Conservation (phyloP, 1,139 yeast species). For the Diutina rugosa region DNA sequence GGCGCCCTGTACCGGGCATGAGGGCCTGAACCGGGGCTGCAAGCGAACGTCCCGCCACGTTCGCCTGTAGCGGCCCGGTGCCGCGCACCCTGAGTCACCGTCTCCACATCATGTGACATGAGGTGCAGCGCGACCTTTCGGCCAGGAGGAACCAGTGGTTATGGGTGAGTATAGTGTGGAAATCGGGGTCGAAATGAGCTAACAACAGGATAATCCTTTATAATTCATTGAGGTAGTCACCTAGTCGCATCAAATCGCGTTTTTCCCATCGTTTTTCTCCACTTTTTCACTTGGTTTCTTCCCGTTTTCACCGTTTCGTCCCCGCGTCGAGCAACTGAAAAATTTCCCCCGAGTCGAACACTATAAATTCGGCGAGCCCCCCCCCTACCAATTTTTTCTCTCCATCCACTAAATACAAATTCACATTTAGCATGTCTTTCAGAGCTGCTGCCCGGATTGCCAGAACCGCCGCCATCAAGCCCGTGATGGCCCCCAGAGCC, state of each 20-base stretch:
- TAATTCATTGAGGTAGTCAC: too few species aligned
- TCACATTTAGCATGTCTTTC: neutral
- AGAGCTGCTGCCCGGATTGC: slow-evolving; percentile 3
- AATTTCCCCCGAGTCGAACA: neutral
- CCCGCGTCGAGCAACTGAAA: neutral
- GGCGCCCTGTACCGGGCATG: neutral
- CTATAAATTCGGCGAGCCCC: neutral
- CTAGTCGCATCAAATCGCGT: too few species aligned
- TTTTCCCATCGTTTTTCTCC: neutral
- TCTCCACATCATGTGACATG: neutral
- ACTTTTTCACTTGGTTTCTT: neutral
- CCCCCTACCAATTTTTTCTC: neutral
- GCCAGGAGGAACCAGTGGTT: neutral
- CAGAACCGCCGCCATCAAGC: slow-evolving; percentile 1
- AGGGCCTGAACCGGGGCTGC: neutral
- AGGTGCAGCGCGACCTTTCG: neutral
- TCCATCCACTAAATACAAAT: neutral
- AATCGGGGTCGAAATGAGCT: too few species aligned
- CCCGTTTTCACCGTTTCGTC: neutral
- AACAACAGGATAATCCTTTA: neutral
- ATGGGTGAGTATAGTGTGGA: neutral
- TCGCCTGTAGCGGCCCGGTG: neutral
- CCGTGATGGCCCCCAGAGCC: slow-evolving; percentile 2
- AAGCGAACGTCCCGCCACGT: neutral
- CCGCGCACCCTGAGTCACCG: neutral